These are phyloP conservation scores for Pseudocercospora fijiensis DNA, from an alignment of 2,329 filamentous ascomycete genomes.

Conservation along the genomic window DNA sequence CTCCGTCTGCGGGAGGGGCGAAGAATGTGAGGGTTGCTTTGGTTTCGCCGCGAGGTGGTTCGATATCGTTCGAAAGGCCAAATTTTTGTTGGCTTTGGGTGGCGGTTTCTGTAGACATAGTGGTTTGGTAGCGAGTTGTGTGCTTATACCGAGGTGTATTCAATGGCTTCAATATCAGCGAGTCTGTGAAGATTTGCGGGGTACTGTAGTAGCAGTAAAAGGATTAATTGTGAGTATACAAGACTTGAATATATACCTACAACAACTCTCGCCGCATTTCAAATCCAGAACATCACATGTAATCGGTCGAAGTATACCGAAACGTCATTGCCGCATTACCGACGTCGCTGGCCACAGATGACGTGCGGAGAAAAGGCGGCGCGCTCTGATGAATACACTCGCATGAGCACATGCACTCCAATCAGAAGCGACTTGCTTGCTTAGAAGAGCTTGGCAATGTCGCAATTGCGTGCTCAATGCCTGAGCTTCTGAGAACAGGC, in stretches of 20 bases:
- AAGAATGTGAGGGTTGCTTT: conserved; percentile 66
- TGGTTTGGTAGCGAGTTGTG: not conserved
- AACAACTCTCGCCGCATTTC: conserved; percentile 14
- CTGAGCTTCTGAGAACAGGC: not conserved
- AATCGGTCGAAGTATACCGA: conserved; percentile 13
- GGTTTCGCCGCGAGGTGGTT: conserved; percentile 60
- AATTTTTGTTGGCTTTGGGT: conserved; percentile 32
- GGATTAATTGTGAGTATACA: not conserved
- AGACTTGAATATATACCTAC: conserved; percentile 2
- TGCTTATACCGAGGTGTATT: not conserved
- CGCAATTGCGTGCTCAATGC: conserved; percentile 16
- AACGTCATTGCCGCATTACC: conserved; percentile 18
- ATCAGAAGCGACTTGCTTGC: conserved; percentile 14
- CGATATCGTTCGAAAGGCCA: conserved; percentile 29
- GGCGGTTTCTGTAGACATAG: conserved; percentile 28
- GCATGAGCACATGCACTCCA: conserved; percentile 16
- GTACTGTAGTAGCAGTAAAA: not conserved
- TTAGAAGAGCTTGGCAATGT: conserved; percentile 8
- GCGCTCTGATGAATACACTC: conserved; percentile 1
- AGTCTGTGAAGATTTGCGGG: not conserved
- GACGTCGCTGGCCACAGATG: not conserved
- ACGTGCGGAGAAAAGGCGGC: conserved; percentile 9
- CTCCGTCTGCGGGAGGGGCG: conserved; percentile 58
- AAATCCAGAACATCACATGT: conserved; percentile 17
- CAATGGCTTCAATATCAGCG: not conserved